A percentile compares a stretch with the other conserved stretches of the same genome.
These are phyloP conservation scores for Clathrus columnatus DNA, from an alignment of 768 basidiomycete species.

Conservation along the genomic window DNA sequence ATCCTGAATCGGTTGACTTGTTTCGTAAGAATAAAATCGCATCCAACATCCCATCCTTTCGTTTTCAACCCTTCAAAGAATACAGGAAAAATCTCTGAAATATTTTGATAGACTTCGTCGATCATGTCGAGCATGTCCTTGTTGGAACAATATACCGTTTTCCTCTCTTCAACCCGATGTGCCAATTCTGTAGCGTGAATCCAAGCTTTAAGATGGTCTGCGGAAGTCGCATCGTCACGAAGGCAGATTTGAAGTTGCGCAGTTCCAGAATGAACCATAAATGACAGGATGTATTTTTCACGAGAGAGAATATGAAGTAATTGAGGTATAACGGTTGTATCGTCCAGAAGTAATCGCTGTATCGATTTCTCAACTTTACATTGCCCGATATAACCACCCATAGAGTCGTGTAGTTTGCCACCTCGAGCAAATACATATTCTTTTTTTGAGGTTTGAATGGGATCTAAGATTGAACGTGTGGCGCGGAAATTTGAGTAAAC, in stretches of 20 bases:
- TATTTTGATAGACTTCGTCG: background rate
- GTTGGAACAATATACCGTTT: background rate
- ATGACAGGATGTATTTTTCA: conserved; percentile 50
- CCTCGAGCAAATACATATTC: conserved; percentile 40
- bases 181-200: conserved; percentile 16
- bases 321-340: background rate
- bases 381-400: conserved; percentile 29
- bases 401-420: conserved; percentile 28
- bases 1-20: background rate
- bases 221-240: conserved; percentile 37
- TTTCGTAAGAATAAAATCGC: background rate
- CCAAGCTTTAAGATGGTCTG: conserved; percentile 54
- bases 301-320: conserved; percentile 33
- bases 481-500: conserved; percentile 39
- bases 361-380: conserved; percentile 46
- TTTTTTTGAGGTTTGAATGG: conserved; percentile 28
- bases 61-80: background rate
- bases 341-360: conserved; percentile 21
- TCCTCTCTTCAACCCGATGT: background rate
- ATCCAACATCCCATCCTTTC: conserved; percentile 3
- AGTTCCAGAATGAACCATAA: conserved; percentile 19
- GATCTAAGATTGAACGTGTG: conserved; percentile 20
- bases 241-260: conserved; percentile 33
- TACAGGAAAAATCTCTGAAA: background rate
- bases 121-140: background rate